phyloP scores from a whole-genome alignment of 805 yeast genomes.

The Yarrowia keelungensis region DNA sequence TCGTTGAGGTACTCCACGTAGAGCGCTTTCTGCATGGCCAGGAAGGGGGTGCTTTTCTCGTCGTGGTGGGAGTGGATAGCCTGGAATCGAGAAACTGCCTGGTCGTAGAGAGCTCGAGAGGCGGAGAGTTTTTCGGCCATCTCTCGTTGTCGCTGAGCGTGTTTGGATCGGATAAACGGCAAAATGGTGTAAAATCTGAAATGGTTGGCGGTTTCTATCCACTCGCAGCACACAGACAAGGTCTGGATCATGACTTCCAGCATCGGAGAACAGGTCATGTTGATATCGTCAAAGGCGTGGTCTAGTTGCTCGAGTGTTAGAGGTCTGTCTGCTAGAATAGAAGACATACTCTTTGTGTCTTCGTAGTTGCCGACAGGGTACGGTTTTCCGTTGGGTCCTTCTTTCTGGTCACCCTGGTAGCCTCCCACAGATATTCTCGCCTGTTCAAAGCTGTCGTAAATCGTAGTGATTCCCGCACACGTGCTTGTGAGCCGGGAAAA shows the following conservation, averaged over 20 bases:
- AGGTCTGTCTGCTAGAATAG: constrained; percentile 9
- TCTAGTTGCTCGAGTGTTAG: constrained; percentile 5
- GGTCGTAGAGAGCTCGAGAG: neutral
- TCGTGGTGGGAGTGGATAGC: constrained; percentile 1
- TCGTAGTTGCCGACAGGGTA: constrained; percentile 2
- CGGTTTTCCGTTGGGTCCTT: constrained; percentile 6
- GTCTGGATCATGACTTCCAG: constrained; percentile 7
- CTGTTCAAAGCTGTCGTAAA: constrained; percentile 21
- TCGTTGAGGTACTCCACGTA: constrained; percentile 24
- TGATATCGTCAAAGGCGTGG: constrained; percentile 6
- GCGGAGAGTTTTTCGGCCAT: constrained; percentile 14
- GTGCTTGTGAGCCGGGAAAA: constrained; percentile 19
- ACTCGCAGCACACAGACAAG: constrained; percentile 1
- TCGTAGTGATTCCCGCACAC: constrained; percentile 19
- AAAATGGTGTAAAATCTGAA: constrained; percentile 23
- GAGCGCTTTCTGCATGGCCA: constrained; percentile 28
- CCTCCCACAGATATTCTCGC: constrained; percentile 3
- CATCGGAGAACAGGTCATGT: constrained; percentile 5
- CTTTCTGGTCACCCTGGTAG: neutral
- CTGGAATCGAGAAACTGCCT: neutral
- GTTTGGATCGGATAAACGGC: constrained; percentile 11
- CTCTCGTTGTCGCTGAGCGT: neutral
- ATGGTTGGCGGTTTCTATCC: constrained; percentile 24
- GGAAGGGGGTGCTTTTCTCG: constrained; percentile 15
- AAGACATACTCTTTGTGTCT: constrained; percentile 5